Evolutionary conservation across 345 rosid species (phyloP).

Genomic region (Arabidopsis arenosa): DNA sequence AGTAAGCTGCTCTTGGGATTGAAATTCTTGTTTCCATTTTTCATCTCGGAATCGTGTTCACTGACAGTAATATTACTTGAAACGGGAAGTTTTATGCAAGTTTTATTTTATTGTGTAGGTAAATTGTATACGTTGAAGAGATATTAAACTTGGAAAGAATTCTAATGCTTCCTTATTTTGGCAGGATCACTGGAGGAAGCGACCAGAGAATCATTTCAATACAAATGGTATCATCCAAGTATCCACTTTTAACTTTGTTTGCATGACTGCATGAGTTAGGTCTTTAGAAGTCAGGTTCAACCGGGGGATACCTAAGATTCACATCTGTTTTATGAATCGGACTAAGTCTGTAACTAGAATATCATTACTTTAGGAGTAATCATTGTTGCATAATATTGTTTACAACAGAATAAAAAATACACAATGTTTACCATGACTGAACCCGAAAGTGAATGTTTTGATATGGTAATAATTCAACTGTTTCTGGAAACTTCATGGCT

Average conservation of each 20-base stretch:
- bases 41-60: not conserved
- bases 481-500: conserved; percentile 9
- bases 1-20: conserved; percentile 26
- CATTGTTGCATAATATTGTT: conserved; percentile 1
- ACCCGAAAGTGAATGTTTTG: not conserved
- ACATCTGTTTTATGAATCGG: conserved; percentile 25
- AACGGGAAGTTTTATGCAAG: conserved; percentile 7
- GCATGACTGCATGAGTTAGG: conserved; percentile 29
- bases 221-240: conserved; percentile 72
- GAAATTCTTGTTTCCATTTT: conserved; percentile 15
- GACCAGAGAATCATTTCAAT: conserved; percentile 70
- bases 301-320: conserved; percentile 18
- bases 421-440: conserved; percentile 21
- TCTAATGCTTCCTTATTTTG: conserved; percentile 37
- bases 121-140: not conserved
- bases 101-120: not conserved
- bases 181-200: conserved; percentile 75
- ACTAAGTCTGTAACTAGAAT: conserved; percentile 20
- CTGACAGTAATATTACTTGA: conserved; percentile 22
- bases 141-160: conserved; percentile 11
- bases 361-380: conserved; percentile 20
- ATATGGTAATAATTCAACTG: not conserved
- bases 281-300: conserved; percentile 23
- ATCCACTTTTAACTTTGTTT: conserved; percentile 28
- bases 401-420: not conserved